Conservation (phyloP, 176 grass and related monocot genomes). For the Zea luxurians region DNA sequence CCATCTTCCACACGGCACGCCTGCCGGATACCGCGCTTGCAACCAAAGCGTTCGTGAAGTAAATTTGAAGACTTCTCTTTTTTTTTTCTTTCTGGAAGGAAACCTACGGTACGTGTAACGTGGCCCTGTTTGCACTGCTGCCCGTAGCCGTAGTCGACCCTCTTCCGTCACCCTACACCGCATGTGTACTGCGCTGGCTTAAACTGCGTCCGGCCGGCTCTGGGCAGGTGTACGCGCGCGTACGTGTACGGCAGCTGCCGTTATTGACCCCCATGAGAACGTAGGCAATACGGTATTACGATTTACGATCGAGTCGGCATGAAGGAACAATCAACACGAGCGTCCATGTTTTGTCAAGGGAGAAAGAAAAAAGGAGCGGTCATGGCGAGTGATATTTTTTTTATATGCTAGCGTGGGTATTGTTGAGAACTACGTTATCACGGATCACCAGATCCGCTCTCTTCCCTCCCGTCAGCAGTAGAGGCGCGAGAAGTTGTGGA, state of each 20-base stretch:
- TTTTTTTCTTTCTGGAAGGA: neutral
- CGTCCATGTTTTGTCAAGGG: neutral
- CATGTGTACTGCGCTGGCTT: neutral
- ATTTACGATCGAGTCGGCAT: neutral
- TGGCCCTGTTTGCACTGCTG: neutral
- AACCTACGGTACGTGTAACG: neutral
- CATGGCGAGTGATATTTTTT: neutral
- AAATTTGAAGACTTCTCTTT: conserved; percentile 5
- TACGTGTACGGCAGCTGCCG: conserved; percentile 15
- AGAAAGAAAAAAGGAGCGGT: neutral
- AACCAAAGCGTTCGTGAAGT: neutral
- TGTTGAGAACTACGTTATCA: too few species aligned
- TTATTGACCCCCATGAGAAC: conserved; percentile 27
- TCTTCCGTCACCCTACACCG: too few species aligned
- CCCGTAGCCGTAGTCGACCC: neutral
- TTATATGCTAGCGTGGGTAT: too few species aligned
- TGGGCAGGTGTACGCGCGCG: neutral
- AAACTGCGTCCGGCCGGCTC: neutral
- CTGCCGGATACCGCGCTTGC: neutral
- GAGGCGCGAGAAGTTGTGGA: too few species aligned
- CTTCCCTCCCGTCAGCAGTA: too few species aligned
- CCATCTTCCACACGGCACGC: conserved; percentile 9
- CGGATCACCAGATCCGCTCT: too few species aligned
- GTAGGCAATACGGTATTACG: conserved; percentile 5
- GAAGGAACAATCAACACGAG: too few species aligned